Evolutionary conservation across 2,329 filamentous ascomycete genomes (phyloP), one percentile per base, ranked within the genome.

Genomic region (Shiraia bambusicola): DNA sequence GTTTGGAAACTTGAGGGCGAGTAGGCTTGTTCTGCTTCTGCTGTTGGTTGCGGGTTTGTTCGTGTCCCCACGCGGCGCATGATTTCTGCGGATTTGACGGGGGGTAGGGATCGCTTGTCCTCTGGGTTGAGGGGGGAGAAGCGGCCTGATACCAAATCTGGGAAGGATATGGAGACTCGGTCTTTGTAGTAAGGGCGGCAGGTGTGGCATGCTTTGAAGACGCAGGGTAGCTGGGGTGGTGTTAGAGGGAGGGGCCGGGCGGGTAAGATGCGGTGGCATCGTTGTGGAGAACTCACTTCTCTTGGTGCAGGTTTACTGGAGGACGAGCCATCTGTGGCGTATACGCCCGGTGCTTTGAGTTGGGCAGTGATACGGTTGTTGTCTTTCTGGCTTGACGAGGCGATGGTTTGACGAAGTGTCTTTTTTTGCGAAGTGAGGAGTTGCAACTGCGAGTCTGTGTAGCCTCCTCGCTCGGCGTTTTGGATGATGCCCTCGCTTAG

Each of bases 181-280:
- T 78, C 74, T n/a, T 65, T 65, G 47, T 71, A 74, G 49, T 72
- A 73, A 2, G 74, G 73, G 22, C 76, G 71, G 49, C 77, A 80
- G n/a, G 54, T 60, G 24, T 74, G 73, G 46, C 77, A 80, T 36
- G 71, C 70, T 35, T 69, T 67, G 51, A 71, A 71, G n/a, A 49
- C 59, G 56, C 77, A 80, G 15, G 31, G 26, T 16, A 32, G 34
- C 40, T 52, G 12, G n/a, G 26, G 2, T 13, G 6, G 2, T 30
- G 38, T 58, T 19, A 56, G 40, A 35, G 2, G n/a, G 24, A 27
- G 11, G 15, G 13, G 13, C 17, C 13, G 13, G 17, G 19, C 5
- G 7, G 13, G 27, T 19, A 37, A 31, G 19, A 9, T 7, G 10
- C 17, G 8, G 12, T 17, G 27, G 2, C n/a, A 10, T 24, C 28